Evolutionary conservation across 257 asterid genomes (phyloP).

Genomic region (Fraxinus cuspidata): DNA sequence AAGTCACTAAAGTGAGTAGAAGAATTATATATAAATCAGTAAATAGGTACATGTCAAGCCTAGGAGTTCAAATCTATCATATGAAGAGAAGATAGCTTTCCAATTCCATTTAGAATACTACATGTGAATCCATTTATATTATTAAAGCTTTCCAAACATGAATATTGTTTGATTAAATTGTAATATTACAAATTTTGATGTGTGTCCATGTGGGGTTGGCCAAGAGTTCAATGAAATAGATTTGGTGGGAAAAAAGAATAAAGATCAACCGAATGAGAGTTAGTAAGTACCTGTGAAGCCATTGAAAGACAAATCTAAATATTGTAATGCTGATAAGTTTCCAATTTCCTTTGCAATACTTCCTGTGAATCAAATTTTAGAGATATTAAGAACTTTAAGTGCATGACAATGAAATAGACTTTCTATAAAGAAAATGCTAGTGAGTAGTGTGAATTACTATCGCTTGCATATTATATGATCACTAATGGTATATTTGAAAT

Average conservation of each 20-base stretch:
- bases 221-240: too few species aligned
- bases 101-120: too few species aligned
- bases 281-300: slow-evolving; percentile 13
- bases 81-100: too few species aligned
- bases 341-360: not conserved
- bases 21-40: too few species aligned
- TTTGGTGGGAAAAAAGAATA: not conserved
- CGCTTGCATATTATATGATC: not conserved
- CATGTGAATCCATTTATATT: slow-evolving; percentile 4
- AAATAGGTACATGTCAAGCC: too few species aligned
- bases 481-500: not conserved
- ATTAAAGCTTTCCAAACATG: not conserved
- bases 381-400: not conserved
- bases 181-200: too few species aligned
- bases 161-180: not conserved
- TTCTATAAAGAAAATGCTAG: too few species aligned
- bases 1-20: too few species aligned
- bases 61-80: too few species aligned
- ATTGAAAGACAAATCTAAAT: not conserved
- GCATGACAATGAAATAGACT: not conserved
- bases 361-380: not conserved
- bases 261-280: too few species aligned
- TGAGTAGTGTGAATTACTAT: not conserved
- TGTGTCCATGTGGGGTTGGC: too few species aligned
- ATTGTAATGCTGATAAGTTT: not conserved